phyloP scores from a whole-genome alignment of 768 basidiomycete genomes.

The Mycena olivaceomarginata region DNA sequence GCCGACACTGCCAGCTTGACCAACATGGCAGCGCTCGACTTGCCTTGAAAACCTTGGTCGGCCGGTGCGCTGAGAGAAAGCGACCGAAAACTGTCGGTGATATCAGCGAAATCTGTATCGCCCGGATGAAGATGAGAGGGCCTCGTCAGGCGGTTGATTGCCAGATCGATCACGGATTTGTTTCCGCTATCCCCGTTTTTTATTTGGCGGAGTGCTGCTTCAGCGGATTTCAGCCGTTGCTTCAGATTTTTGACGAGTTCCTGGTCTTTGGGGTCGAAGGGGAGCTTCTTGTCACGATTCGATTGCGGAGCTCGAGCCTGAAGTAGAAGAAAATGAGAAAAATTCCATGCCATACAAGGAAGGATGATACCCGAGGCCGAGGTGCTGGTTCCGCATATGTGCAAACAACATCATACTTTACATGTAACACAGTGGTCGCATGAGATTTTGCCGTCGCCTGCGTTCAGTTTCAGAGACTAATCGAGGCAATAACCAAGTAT shows the following conservation, averaged over 20 bases:
- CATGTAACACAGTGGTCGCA: background rate
- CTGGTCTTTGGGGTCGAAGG: background rate
- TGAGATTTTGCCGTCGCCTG: background rate
- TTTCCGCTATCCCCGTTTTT: background rate
- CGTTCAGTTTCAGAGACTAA: background rate
- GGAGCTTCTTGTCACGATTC: background rate
- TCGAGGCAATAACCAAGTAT: background rate
- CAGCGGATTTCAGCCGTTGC: background rate
- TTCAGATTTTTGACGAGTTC: background rate
- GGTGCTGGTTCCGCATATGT: background rate
- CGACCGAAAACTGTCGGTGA: conserved; percentile 2
- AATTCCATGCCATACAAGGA: background rate
- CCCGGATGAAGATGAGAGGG: conserved; percentile 9
- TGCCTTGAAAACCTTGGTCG: conserved; percentile 26
- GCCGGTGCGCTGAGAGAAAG: background rate
- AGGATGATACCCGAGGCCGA: background rate
- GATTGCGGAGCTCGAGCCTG: background rate
- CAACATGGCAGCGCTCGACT: conserved; percentile 14
- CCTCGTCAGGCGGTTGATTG: background rate
- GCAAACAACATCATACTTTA: background rate
- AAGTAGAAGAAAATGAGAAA: background rate
- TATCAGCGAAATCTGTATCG: conserved; percentile 14
- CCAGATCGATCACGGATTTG: background rate
- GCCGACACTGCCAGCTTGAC: background rate
- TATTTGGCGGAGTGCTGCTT: background rate